Evolutionary conservation across 306 rosid genomes (phyloP).

Genomic region (Vicia villosa): DNA sequence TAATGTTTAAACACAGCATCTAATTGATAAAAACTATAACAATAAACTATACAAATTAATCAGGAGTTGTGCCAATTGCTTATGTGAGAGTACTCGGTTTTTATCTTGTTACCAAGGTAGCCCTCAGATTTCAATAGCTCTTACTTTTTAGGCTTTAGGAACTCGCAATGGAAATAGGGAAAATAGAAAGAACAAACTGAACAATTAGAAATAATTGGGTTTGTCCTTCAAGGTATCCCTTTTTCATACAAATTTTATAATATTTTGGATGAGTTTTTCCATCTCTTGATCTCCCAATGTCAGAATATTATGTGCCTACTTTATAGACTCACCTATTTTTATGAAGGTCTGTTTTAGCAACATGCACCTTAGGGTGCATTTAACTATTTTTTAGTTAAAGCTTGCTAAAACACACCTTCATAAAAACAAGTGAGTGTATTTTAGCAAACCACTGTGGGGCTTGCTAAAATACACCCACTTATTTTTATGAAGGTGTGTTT

Average conservation of each 20-base stretch:
- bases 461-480: no score
- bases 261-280: not conserved
- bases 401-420: no score
- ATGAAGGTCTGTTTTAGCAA: no score
- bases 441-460: no score
- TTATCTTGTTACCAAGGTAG: slow-evolving; percentile 2
- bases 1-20: no score
- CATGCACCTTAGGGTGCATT: no score
- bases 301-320: slow-evolving; percentile 11
- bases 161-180: not conserved
- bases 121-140: slow-evolving; percentile 10
- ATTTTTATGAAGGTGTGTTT: no score
- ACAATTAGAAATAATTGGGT: not conserved
- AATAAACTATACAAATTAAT: not conserved
- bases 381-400: no score
- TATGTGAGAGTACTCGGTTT: not conserved
- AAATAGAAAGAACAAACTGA: slow-evolving; percentile 1
- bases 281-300: not conserved
- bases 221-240: not conserved
- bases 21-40: slow-evolving; percentile 1
- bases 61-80: slow-evolving; percentile 16
- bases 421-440: no score
- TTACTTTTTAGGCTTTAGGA: not conserved
- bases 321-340: no score
- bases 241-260: not conserved